Percentiles rank a stretch among this genome's conserved stretches.
phyloP scores from a whole-genome alignment of 106 monocot species.

The Acorus calamus region DNA sequence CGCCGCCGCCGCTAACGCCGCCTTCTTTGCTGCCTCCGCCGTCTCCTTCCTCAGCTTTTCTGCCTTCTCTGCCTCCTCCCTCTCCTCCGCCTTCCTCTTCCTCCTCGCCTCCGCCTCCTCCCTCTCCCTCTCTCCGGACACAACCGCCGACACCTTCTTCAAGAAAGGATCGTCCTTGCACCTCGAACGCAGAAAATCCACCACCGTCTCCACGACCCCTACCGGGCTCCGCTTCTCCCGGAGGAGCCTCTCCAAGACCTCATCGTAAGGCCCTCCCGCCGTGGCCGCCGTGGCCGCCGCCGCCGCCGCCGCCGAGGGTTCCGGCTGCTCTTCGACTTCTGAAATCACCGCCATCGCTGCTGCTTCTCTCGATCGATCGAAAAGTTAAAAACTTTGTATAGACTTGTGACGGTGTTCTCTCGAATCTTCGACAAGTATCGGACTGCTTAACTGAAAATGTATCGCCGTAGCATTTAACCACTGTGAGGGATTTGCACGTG shows the following conservation, averaged over 20 bases:
- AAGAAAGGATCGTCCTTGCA: slow-evolving; percentile 20
- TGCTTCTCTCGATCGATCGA: no score
- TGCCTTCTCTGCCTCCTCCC: not conserved
- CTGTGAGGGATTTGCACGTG: no score
- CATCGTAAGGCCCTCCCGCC: slow-evolving; percentile 3
- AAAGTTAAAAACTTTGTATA: no score
- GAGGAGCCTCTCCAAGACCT: slow-evolving; percentile 9
- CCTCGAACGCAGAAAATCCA: slow-evolving; percentile 26
- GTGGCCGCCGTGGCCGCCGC: no score
- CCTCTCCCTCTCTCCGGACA: slow-evolving; percentile 5
- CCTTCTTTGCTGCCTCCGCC: not conserved
- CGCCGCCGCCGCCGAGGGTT: not conserved
- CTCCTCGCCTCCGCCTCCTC: not conserved
- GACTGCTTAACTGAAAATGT: no score
- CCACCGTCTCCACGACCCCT: slow-evolving; percentile 17
- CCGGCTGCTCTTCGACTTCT: not conserved
- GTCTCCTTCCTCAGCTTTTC: not conserved
- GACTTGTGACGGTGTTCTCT: no score
- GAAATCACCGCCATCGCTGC: no score
- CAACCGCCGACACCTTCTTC: slow-evolving; percentile 15
- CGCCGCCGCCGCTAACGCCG: not conserved
- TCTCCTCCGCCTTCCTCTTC: not conserved
- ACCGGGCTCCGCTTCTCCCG: slow-evolving; percentile 11
- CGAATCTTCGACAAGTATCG: no score
- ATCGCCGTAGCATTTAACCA: no score